Percentiles rank a stretch among this genome's conserved stretches.
phyloP scores from a whole-genome alignment of 768 basidiomycete species.

The Lentinula lateritia region DNA sequence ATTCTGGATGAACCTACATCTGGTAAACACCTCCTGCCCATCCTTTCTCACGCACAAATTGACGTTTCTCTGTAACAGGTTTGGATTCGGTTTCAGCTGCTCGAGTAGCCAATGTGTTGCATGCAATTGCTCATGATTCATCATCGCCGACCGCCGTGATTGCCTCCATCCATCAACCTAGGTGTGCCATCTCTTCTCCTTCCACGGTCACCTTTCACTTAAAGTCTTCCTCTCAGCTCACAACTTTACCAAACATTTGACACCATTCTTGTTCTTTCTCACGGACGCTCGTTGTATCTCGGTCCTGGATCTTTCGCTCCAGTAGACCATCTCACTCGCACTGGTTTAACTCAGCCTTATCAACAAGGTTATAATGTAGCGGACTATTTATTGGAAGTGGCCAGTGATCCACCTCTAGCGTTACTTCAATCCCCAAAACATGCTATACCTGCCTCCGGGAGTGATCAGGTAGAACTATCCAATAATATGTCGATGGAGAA shows the following conservation, averaged over 20 bases:
- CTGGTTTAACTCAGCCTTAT: constrained; percentile 40
- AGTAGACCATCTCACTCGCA: constrained; percentile 54
- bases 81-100: constrained; percentile 86
- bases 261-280: constrained; percentile 69
- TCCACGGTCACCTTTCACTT: neutral
- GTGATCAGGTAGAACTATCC: neutral
- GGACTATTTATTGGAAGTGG: constrained; percentile 88
- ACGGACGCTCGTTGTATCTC: constrained; percentile 73
- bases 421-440: constrained; percentile 13
- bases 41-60: neutral
- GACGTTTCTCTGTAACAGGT: constrained; percentile 27
- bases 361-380: constrained; percentile 87
- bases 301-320: constrained; percentile 74
- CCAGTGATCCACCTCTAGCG: constrained; percentile 53
- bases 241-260: constrained; percentile 85
- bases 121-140: constrained; percentile 66
- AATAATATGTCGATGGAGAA: neutral
- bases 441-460: too few relatives aligned
- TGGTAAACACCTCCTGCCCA: constrained; percentile 22
- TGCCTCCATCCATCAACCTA: constrained; percentile 86
- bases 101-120: constrained; percentile 72
- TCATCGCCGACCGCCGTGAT: constrained; percentile 75
- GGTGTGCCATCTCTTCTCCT: constrained; percentile 30
- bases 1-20: constrained; percentile 86
- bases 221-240: constrained; percentile 40